Conservation (phyloP, 2,329 filamentous ascomycete genomes). For the Endocalyx cinctus region DNA sequence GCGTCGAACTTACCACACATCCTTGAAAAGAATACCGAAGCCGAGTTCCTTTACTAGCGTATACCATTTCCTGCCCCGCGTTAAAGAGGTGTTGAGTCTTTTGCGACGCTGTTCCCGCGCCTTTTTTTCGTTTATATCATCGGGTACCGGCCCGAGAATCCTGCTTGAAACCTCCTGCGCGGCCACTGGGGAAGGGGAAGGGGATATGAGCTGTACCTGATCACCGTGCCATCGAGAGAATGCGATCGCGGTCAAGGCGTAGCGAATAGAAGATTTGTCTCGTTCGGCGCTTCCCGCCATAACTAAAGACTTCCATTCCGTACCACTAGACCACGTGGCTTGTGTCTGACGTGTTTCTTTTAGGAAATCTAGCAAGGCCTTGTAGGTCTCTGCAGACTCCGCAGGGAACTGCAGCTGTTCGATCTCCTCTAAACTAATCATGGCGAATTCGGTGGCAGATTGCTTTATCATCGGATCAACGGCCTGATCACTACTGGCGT, state of each 20-base stretch:
- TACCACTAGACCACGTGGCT: not conserved
- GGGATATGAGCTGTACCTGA: not conserved
- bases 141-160: not conserved
- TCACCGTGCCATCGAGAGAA: slow-evolving; percentile 3
- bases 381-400: not conserved
- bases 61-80: slow-evolving; percentile 5
- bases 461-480: not conserved
- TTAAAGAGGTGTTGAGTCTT: slow-evolving; percentile 1
- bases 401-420: not conserved
- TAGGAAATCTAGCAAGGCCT: not conserved
- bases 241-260: slow-evolving; percentile 4
- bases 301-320: slow-evolving; percentile 5
- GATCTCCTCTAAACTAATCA: not conserved
- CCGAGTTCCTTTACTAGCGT: slow-evolving; percentile 2
- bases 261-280: slow-evolving; percentile 3
- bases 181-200: not conserved
- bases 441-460: not conserved
- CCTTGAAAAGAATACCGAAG: slow-evolving; percentile 4
- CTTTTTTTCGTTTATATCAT: not conserved
- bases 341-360: not conserved
- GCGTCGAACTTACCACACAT: slow-evolving; percentile 1
- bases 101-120: not conserved
- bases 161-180: slow-evolving; percentile 1
- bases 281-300: slow-evolving; percentile 2
- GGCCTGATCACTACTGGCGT: no score